Percentiles rank a stretch among this genome's conserved stretches.
Conservation (phyloP, 148 eudicot genomes). For the Camellia granthamiana region DNA sequence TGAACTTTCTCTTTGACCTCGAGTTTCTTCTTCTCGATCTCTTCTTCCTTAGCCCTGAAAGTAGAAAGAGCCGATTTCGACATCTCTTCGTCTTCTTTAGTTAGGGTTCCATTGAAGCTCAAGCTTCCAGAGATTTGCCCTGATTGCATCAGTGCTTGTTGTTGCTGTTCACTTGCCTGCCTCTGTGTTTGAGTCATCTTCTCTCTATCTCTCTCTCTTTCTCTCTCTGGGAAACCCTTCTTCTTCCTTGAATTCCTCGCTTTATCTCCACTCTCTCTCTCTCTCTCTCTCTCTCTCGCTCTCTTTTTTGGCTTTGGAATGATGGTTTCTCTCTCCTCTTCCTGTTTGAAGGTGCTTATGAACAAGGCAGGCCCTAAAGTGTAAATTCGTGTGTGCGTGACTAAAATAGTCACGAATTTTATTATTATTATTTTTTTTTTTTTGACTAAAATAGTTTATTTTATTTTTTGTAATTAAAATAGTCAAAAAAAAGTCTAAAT, state of each 20-base stretch:
- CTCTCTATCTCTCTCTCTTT: background rate
- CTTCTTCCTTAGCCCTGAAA: slow-evolving; percentile 80
- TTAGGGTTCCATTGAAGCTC: slow-evolving; percentile 50
- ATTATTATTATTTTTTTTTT: too few species aligned
- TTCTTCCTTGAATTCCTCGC: slow-evolving; percentile 23
- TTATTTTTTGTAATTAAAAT: too few species aligned
- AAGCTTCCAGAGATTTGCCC: slow-evolving; percentile 51
- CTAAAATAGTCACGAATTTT: too few species aligned
- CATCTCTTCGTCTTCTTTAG: slow-evolving; percentile 50
- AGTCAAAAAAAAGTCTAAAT: too few species aligned
- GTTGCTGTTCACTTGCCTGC: slow-evolving; percentile 30
- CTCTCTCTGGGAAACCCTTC: slow-evolving; percentile 18
- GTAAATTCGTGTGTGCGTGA: too few species aligned
- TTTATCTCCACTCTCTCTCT: slow-evolving; percentile 18
- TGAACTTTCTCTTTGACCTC: slow-evolving; percentile 82
- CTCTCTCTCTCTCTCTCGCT: slow-evolving; percentile 3
- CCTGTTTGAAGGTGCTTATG: slow-evolving; percentile 22
- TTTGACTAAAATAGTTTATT: too few species aligned
- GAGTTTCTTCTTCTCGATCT: slow-evolving; percentile 85
- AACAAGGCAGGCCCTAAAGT: background rate
- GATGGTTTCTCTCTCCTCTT: slow-evolving; percentile 3
- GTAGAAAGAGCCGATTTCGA: slow-evolving; percentile 52
- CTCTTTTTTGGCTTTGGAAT: slow-evolving; percentile 13
- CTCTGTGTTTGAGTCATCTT: slow-evolving; percentile 34
- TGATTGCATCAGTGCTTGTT: slow-evolving; percentile 33